Evolutionary conservation across 2,329 filamentous ascomycete genomes (phyloP).

Genomic region (Dactylellina parvicollis): DNA sequence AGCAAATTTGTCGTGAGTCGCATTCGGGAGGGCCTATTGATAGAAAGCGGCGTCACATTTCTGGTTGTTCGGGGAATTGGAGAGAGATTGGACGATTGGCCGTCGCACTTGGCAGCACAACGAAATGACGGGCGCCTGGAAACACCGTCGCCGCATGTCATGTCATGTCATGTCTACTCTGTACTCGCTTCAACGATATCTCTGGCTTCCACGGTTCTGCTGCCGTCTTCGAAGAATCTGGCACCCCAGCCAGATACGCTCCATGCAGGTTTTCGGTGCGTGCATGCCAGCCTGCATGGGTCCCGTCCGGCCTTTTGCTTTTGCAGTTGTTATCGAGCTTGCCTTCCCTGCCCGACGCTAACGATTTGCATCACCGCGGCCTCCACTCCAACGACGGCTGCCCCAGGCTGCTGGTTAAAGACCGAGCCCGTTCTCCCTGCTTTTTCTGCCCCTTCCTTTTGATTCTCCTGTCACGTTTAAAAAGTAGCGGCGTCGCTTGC

Average conservation of each 20-base stretch:
- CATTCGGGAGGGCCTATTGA: constrained; percentile 8
- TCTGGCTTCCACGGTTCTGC: constrained; percentile 2
- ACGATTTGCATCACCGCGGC: constrained; percentile 17
- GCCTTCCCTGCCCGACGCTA: constrained; percentile 20
- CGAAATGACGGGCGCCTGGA: constrained; percentile 15
- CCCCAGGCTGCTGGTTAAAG: neutral
- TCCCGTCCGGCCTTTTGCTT: constrained; percentile 8
- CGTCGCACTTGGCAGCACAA: constrained; percentile 2
- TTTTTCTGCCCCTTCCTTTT: neutral
- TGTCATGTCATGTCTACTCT: too few species aligned
- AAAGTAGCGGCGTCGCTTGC: constrained; percentile 19
- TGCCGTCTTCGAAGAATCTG: constrained; percentile 30
- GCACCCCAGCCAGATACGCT: constrained; percentile 1
- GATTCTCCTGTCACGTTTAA: constrained; percentile 21
- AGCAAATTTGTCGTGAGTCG: constrained; percentile 14
- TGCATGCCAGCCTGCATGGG: constrained; percentile 15
- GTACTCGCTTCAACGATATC: too few species aligned
- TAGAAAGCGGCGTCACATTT: constrained; percentile 17
- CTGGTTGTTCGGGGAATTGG: neutral
- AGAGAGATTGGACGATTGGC: neutral
- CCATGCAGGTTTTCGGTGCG: constrained; percentile 17
- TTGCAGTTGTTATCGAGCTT: constrained; percentile 41
- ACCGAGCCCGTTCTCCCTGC: neutral
- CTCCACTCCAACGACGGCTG: too few species aligned
- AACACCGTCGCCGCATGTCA: neutral